phyloP scores from a whole-genome alignment of 1,284 basidiomycete species.

The Boletus semigastroideus region DNA sequence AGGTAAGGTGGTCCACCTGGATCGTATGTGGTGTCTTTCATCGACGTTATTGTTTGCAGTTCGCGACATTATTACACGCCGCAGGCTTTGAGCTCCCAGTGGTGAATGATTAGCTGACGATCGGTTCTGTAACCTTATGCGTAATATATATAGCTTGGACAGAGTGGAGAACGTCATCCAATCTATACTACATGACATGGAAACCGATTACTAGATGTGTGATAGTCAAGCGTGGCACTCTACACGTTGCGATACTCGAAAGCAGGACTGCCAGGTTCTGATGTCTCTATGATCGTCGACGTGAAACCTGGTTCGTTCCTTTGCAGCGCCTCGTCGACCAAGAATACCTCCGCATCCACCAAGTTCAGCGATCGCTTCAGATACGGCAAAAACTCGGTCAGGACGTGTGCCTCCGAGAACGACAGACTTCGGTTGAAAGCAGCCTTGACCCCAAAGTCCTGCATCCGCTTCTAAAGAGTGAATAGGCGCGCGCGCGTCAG shows the following conservation, averaged over 20 bases:
- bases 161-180: background rate
- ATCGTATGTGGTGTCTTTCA: background rate
- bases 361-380: slow-evolving; percentile 83
- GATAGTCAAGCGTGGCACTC: background rate
- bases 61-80: slow-evolving; percentile 51
- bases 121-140: slow-evolving; percentile 11
- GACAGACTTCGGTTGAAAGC: slow-evolving; percentile 88
- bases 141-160: slow-evolving; percentile 5
- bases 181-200: background rate
- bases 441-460: slow-evolving; percentile 72
- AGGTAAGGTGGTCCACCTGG: slow-evolving; percentile 46
- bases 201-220: background rate
- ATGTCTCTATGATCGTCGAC: slow-evolving; percentile 71
- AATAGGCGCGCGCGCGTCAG: slow-evolving; percentile 22
- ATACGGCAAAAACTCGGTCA: slow-evolving; percentile 76
- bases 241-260: slow-evolving; percentile 81
- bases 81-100: slow-evolving; percentile 48
- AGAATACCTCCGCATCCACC: slow-evolving; percentile 48
- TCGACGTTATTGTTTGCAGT: slow-evolving; percentile 32
- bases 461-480: slow-evolving; percentile 79
- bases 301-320: slow-evolving; percentile 60
- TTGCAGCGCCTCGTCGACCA: slow-evolving; percentile 48
- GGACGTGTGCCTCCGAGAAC: slow-evolving; percentile 84
- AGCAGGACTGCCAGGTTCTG: slow-evolving; percentile 86
- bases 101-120: background rate